phyloP scores from a whole-genome alignment of 1,284 basidiomycete species.

The Coniferiporia sulphurascens region DNA sequence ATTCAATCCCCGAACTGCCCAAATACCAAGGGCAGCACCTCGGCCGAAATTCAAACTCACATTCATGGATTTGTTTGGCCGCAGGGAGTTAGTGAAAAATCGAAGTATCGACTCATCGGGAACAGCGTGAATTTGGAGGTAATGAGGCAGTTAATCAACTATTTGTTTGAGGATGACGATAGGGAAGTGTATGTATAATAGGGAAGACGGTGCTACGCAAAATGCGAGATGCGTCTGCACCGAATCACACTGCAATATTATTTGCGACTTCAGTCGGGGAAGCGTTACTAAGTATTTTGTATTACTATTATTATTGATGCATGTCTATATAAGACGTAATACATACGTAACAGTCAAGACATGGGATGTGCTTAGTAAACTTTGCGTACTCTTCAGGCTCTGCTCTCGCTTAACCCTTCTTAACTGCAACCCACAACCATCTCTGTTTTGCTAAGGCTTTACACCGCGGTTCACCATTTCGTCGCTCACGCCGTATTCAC shows the following conservation, averaged over 20 bases:
- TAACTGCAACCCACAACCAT: conserved; percentile 25
- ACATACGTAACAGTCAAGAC: background rate
- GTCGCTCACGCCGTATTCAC: conserved; percentile 41
- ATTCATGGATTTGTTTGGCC: conserved; percentile 53
- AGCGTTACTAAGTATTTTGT: too few species aligned
- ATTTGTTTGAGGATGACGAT: conserved; percentile 36
- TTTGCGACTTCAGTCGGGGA: too few species aligned
- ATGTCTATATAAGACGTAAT: too few species aligned
- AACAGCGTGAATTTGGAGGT: conserved; percentile 77
- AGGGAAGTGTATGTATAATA: background rate
- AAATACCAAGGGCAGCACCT: background rate
- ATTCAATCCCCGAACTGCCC: conserved; percentile 8
- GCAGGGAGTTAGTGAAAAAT: conserved; percentile 48
- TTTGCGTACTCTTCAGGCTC: background rate
- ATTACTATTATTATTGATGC: too few species aligned
- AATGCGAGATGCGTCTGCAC: background rate
- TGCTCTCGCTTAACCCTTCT: background rate
- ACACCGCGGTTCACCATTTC: conserved; percentile 52
- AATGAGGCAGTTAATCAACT: conserved; percentile 50
- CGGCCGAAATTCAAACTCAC: background rate
- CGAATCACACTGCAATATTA: too few species aligned
- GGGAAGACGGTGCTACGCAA: background rate
- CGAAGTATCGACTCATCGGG: conserved; percentile 69
- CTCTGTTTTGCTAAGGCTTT: conserved; percentile 15
- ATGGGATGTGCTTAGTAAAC: background rate